phyloP scores from a whole-genome alignment of 73 alveolate genomes.

The Uronychia setigera region DNA sequence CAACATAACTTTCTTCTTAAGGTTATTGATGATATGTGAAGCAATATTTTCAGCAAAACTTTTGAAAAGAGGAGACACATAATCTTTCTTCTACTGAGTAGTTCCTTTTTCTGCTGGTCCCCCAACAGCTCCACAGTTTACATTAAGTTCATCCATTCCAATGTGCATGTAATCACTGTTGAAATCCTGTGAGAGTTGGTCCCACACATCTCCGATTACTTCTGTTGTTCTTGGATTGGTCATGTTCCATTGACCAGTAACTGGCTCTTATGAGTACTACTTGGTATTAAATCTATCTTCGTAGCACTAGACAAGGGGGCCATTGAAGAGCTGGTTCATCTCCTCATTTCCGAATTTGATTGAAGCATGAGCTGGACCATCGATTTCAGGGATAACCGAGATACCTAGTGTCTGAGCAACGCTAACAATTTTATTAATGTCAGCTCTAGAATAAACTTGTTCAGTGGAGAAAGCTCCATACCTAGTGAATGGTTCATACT shows the following conservation, averaged over 20 bases:
- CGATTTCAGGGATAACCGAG: constrained; percentile 85
- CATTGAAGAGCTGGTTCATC: background rate
- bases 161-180: constrained; percentile 20
- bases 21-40: background rate
- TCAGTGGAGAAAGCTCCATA: constrained; percentile 70
- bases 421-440: constrained; percentile 62
- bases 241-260: background rate
- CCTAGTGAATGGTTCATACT: constrained; percentile 66
- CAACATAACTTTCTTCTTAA: background rate
- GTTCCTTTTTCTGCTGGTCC: background rate
- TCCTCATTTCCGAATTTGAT: background rate
- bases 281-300: background rate
- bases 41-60: background rate
- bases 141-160: constrained; percentile 28
- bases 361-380: constrained; percentile 83
- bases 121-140: constrained; percentile 9
- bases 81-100: constrained; percentile 1
- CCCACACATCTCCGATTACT: background rate
- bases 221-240: background rate
- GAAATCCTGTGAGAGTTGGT: background rate
- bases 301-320: background rate
- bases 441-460: constrained; percentile 62
- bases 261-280: background rate
- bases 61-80: background rate
- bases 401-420: constrained; percentile 75